These are phyloP conservation scores for Kluyveromyces lactis DNA, from an alignment of 805 yeast genomes.

Conservation along the genomic window DNA sequence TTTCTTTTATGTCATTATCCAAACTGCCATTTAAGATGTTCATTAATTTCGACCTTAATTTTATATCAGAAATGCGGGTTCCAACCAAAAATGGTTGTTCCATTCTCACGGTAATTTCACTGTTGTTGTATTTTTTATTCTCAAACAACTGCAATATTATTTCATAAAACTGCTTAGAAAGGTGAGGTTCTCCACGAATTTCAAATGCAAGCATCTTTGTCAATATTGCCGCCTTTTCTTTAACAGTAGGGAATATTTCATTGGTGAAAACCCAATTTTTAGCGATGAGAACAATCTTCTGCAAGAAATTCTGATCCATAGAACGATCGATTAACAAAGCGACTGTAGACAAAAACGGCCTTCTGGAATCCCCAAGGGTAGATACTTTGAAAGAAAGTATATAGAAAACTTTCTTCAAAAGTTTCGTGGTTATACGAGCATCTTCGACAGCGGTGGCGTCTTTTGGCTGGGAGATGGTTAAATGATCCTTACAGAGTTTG, in stretches of 20 bases:
- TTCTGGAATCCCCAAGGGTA: conserved; percentile 84
- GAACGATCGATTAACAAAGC: conserved; percentile 90
- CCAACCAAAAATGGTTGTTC: conserved; percentile 96
- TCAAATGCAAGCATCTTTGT: conserved; percentile 93
- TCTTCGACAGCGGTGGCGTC: conserved; percentile 48
- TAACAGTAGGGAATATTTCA: conserved; percentile 86
- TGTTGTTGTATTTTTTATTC: conserved; percentile 63
- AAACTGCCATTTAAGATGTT: conserved; percentile 66
- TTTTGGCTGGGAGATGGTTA: conserved; percentile 41
- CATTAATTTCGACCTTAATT: conserved; percentile 72
- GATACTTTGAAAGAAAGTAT: conserved; percentile 76
- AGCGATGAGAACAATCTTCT: conserved; percentile 68
- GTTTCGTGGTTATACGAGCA: conserved; percentile 67
- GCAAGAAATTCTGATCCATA: conserved; percentile 63
- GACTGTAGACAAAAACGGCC: conserved; percentile 75
- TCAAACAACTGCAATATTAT: conserved; percentile 84
- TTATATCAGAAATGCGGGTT: conserved; percentile 71
- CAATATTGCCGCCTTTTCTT: conserved; percentile 91
- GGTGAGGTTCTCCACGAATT: conserved; percentile 71
- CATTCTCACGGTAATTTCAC: conserved; percentile 88
- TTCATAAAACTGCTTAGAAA: conserved; percentile 72
- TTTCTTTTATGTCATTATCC: conserved; percentile 66
- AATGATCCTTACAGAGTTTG: conserved; percentile 81
- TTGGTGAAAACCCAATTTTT: conserved; percentile 85
- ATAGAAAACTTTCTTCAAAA: conserved; percentile 68